Base-by-base conservation (phyloP, 1,284 basidiomycete species). In the Pterulicium gracile region DNA sequence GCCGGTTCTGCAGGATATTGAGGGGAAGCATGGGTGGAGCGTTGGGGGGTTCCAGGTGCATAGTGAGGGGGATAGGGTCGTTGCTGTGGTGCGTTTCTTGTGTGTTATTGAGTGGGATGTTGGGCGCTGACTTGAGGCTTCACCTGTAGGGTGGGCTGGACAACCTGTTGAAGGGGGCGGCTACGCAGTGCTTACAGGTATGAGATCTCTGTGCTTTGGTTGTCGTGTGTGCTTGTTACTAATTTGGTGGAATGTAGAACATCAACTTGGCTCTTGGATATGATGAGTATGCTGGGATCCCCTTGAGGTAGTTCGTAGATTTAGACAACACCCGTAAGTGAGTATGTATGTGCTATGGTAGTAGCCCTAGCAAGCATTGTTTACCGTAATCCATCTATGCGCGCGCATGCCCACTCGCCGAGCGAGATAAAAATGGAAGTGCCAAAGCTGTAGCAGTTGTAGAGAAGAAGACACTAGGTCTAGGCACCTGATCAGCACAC, bases 31-130 rank as follows among this genome's bases (percentile, higher is more conserved):
- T 58, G 89, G 90, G 0, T 93, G 92, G 84, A 75, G 73, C 41
- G 82, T 91, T 41, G 95, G 96, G 49, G 95, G 95, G 2, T 82
- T 95, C 61, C 96, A 98, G 66, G 88, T 98, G 10, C 90, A 96
- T 62, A 88, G 82, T 49, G 74, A 76, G 35, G 88, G 90, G 1
- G 86, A 90, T 57, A 71, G 95, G 41, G 95, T 88, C 2, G 95
- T 98, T 14, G 79, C 97, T 3, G 91, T 96, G 10, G 86, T 88
- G 58, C 57, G 81, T 77, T 5, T 32, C 2, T 47, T 36, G 41
- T 52, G 43, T 32, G 46, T 24, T 41, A 43, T 50, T 47, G 19
- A 44, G 45, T 7, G 50, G 32, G 12, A 42, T 24, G 46, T 43
- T 52, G 20, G n/a, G 27, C 45, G 14, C 40, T 42, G 41, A 35